Conservation (phyloP, 2,329 filamentous ascomycete genomes). For the Aspergillus sp. region DNA sequence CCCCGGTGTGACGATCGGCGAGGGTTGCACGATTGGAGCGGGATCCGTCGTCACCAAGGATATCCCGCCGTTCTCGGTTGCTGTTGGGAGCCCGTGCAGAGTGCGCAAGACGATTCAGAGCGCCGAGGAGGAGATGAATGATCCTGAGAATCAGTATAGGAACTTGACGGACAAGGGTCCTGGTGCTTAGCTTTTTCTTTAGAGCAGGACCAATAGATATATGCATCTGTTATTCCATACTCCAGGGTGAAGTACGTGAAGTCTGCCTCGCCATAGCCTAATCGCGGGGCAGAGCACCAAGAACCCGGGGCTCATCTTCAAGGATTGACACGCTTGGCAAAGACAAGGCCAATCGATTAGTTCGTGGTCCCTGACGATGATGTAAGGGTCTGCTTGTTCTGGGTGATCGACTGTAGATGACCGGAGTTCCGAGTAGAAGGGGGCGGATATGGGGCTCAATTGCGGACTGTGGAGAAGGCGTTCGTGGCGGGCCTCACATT, state of each 20-base stretch:
- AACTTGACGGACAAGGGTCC: neutral
- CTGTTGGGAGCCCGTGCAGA: slow-evolving; percentile 10
- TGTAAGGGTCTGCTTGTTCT: too few relatives aligned
- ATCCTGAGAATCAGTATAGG: slow-evolving; percentile 11
- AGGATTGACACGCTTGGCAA: too few relatives aligned
- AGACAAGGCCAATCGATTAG: too few relatives aligned
- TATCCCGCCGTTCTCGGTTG: slow-evolving; percentile 14
- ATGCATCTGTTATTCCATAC: neutral
- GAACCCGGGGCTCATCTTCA: too few relatives aligned
- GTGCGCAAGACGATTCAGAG: slow-evolving; percentile 11
- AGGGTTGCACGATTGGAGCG: slow-evolving; percentile 48
- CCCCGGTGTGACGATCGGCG: slow-evolving; percentile 49
- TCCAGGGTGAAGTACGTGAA: neutral
- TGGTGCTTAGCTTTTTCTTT: neutral
- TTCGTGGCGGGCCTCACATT: too few relatives aligned
- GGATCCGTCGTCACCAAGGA: slow-evolving; percentile 44
- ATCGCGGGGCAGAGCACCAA: neutral
- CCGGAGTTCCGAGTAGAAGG: too few relatives aligned
- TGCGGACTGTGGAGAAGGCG: too few relatives aligned
- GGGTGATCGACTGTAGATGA: too few relatives aligned
- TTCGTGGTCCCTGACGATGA: too few relatives aligned
- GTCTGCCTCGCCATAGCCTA: neutral
- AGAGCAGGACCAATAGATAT: neutral
- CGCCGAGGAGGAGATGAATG: slow-evolving; percentile 12
- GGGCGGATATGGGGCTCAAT: too few relatives aligned